phyloP scores from a whole-genome alignment of 179 eudicot genomes.

The Nepenthes alata region DNA sequence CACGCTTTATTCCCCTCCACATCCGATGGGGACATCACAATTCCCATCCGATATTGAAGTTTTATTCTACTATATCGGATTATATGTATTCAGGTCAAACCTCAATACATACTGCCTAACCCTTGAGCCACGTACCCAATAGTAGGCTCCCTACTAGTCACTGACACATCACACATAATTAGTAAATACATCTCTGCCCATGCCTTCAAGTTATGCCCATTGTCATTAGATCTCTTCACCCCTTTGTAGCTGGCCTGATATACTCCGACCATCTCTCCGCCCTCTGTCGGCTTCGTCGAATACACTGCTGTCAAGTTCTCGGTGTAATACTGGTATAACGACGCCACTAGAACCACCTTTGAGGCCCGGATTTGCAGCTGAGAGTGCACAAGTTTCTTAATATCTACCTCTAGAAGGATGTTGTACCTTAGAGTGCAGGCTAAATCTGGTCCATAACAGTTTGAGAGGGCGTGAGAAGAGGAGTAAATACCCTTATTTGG shows the following conservation, averaged over 20 bases:
- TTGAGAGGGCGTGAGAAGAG: slow-evolving; percentile 21
- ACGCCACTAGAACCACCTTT: slow-evolving; percentile 39
- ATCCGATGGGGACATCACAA: too few species aligned
- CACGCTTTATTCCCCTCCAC: too few species aligned
- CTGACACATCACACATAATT: slow-evolving; percentile 39
- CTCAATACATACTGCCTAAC: slow-evolving; percentile 26
- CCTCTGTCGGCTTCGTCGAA: slow-evolving; percentile 28
- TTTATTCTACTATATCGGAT: too few species aligned
- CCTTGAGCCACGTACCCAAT: slow-evolving; percentile 66
- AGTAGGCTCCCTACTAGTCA: slow-evolving; percentile 53
- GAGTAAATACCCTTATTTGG: slow-evolving; percentile 41
- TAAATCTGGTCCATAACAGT: slow-evolving; percentile 41
- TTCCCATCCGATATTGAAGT: too few species aligned
- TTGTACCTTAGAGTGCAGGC: slow-evolving; percentile 31
- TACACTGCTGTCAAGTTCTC: slow-evolving; percentile 37
- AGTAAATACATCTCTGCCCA: slow-evolving; percentile 60
- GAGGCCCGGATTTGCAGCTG: not conserved
- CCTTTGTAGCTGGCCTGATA: slow-evolving; percentile 49
- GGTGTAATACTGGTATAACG: slow-evolving; percentile 36
- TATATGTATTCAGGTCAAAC: too few species aligned
- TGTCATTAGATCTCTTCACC: slow-evolving; percentile 27
- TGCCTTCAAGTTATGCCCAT: slow-evolving; percentile 37
- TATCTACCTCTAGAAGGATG: slow-evolving; percentile 24
- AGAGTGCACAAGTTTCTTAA: not conserved
- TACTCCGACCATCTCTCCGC: slow-evolving; percentile 34